Evolutionary conservation across 1,139 yeast genomes (phyloP), one percentile per base, ranked within the genome.

Genomic region (Suzukiozyma palmioleophila): DNA sequence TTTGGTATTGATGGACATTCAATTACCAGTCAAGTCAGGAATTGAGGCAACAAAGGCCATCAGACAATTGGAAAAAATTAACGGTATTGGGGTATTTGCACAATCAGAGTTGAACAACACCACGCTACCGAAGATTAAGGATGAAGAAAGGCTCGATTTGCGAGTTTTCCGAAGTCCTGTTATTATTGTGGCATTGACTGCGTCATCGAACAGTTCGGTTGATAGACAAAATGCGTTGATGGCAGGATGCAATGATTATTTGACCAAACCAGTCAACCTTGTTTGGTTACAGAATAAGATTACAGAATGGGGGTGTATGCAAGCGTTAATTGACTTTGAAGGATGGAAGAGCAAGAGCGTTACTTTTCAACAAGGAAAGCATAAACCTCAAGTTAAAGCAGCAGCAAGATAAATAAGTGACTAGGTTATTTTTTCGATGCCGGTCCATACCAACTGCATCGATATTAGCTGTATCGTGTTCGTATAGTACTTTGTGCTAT

Each of bases 261-360:
- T 92, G 51, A 92, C 97, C n/a, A 92, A 92, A 49, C 98, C 98
- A 0, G 98, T 94, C 11, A 90, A 89, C 53, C 71, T 92, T 53
- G 89, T 82, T 32, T 92, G 98, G 98, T 69, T 92, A 39, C 89
- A 90, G 52, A 88, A 86, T 54, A 92, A 92, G 64, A 86, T 92
- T 43, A 87, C 92, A 3, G 98, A 92, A 62, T 90, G 97, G 97
- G 94, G 94, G 1, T 81, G 87, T 55, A 92, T 92, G 98, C 98
- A 92, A 65, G 97, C 97, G 1, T 68, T 92, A 44, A 90, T 92
- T 59, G 96, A 92, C 62, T 92, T 86, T 60, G 97, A 92, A 60
- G 95, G 95, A 27, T 92, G 96, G 96, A 82, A 82, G 46, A 55
- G 56, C 12, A 67, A 65, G 42, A 44, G 58, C 25, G 42, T 44